phyloP scores from a whole-genome alignment of 2,329 filamentous ascomycete genomes.

The Elsinoe arachidis region DNA sequence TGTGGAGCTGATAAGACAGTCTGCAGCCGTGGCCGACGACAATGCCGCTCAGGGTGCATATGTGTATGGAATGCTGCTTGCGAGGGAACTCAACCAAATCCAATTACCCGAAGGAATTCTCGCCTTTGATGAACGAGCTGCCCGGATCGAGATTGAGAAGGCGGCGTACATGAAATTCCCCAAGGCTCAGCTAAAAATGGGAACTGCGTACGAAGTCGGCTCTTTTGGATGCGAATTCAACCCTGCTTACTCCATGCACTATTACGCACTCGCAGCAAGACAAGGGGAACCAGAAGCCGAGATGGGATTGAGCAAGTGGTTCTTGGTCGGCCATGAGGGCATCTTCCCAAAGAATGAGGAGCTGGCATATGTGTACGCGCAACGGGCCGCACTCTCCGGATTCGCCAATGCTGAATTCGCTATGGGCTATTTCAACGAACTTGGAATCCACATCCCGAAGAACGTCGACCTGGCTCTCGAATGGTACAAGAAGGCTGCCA shows the following conservation, averaged over 20 bases:
- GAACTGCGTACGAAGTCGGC: slow-evolving; percentile 87
- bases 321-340: slow-evolving; percentile 86
- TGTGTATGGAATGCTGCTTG: slow-evolving; percentile 79
- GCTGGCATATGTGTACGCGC: slow-evolving; percentile 81
- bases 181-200: slow-evolving; percentile 96
- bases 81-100: slow-evolving; percentile 85
- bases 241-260: slow-evolving; percentile 84
- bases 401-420: slow-evolving; percentile 91
- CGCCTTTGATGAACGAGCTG: slow-evolving; percentile 60
- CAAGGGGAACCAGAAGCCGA: slow-evolving; percentile 92
- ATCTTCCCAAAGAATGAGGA: slow-evolving; percentile 94
- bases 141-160: slow-evolving; percentile 88
- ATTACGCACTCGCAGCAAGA: slow-evolving; percentile 84
- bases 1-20: slow-evolving; percentile 71
- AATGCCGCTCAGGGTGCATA: slow-evolving; percentile 96
- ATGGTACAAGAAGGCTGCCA: slow-evolving; percentile 86
- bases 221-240: slow-evolving; percentile 92
- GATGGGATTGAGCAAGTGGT: slow-evolving; percentile 97
- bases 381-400: slow-evolving; percentile 72
- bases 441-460: slow-evolving; percentile 83
- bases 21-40: slow-evolving; percentile 83
- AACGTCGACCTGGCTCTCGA: slow-evolving; percentile 71
- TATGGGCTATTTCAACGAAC: slow-evolving; percentile 94
- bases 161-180: slow-evolving; percentile 92
- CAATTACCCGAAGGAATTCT: slow-evolving; percentile 64